A percentile compares a stretch with the other conserved stretches of the same genome.
Evolutionary conservation across 176 grass and related monocot genomes (phyloP).

Genomic region (Aegilops umbellulata): DNA sequence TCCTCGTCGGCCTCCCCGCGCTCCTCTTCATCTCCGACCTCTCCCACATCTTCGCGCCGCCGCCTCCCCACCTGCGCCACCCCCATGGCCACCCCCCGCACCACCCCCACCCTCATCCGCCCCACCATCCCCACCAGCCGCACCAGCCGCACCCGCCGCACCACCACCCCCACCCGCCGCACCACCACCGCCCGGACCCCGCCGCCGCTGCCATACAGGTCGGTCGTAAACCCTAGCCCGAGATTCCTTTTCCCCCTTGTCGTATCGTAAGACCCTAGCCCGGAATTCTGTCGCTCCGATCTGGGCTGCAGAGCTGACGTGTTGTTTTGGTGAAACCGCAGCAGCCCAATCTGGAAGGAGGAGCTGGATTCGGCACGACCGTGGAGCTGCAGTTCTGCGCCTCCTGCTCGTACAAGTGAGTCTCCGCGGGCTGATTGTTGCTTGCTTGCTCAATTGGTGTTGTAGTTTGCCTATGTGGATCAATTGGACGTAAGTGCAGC

Average conservation of each 20-base stretch:
- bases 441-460: not conserved
- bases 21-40: conserved; percentile 90
- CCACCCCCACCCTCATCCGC: conserved; percentile 24
- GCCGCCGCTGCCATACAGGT: conserved; percentile 33
- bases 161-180: conserved; percentile 34
- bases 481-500: not conserved
- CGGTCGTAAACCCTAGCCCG: conserved; percentile 26
- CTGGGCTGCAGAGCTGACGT: not conserved
- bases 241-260: not conserved
- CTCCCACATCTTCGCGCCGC: conserved; percentile 77
- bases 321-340: not conserved
- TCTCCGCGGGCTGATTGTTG: not conserved
- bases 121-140: conserved; percentile 24
- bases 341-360: conserved; percentile 54
- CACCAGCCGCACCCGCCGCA: conserved; percentile 1
- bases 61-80: conserved; percentile 65
- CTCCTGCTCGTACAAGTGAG: conserved; percentile 89
- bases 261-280: not conserved
- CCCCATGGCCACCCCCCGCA: conserved; percentile 16
- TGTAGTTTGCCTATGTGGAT: not conserved
- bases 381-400: conserved; percentile 87
- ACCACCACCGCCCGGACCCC: conserved; percentile 31
- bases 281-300: not conserved
- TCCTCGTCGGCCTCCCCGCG: conserved; percentile 78
- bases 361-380: conserved; percentile 59